Percentiles rank a stretch among this genome's conserved stretches.
phyloP scores from a whole-genome alignment of 2,329 filamentous ascomycete species.

The Diatrype stigma region DNA sequence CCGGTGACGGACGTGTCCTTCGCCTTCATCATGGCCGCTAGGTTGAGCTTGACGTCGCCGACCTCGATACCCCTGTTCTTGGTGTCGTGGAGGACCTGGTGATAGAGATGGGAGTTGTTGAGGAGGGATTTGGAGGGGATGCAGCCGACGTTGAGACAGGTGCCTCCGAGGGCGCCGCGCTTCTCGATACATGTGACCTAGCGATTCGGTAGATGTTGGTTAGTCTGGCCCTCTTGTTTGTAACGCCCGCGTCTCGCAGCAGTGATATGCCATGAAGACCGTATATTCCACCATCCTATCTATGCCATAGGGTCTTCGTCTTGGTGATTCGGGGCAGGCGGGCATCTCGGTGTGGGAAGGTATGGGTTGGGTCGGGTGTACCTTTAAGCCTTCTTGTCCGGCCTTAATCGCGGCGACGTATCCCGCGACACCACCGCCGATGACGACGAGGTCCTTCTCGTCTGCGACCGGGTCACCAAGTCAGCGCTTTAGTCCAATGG shows the following conservation, averaged over 20 bases:
- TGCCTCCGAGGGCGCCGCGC: slow-evolving; percentile 89
- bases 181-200: slow-evolving; percentile 98
- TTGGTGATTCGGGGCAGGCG: not conserved
- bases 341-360: no score
- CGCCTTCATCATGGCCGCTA: slow-evolving; percentile 94
- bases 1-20: slow-evolving; percentile 88
- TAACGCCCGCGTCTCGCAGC: not conserved
- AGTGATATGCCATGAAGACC: no score
- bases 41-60: slow-evolving; percentile 93
- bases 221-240: slow-evolving; percentile 3
- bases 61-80: slow-evolving; percentile 98
- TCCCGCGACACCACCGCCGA: slow-evolving; percentile 95
- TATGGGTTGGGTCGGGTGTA: slow-evolving; percentile 34
- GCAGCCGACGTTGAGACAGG: slow-evolving; percentile 97
- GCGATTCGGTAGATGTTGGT: slow-evolving; percentile 8
- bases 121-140: slow-evolving; percentile 99
- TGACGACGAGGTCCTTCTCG: slow-evolving; percentile 95
- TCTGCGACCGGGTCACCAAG: slow-evolving; percentile 44
- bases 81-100: slow-evolving; percentile 94
- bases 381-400: slow-evolving; percentile 94
- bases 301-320: not conserved
- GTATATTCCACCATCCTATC: no score
- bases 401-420: slow-evolving; percentile 99
- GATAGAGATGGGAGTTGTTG: slow-evolving; percentile 99
- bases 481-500: slow-evolving; percentile 46